Conservation (phyloP, 2,329 filamentous ascomycete species). For the Juglanconis juglandina region DNA sequence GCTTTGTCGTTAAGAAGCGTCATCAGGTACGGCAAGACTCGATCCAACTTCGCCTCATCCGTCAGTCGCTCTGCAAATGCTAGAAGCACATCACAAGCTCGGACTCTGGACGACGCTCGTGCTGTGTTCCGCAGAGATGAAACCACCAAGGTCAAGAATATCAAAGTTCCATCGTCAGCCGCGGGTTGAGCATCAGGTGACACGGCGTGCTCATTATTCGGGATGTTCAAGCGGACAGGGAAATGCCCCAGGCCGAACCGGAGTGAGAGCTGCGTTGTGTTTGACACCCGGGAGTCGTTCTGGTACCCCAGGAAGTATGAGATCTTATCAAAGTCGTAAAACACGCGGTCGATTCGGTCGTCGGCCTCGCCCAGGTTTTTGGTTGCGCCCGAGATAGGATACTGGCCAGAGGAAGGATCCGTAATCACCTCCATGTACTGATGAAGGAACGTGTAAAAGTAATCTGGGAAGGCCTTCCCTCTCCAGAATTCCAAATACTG, state of each 20-base stretch:
- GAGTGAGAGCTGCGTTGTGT: conserved; percentile 35
- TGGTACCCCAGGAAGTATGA: conserved; percentile 85
- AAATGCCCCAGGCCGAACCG: conserved; percentile 62
- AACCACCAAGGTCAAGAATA: conserved; percentile 86
- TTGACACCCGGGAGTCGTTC: conserved; percentile 37
- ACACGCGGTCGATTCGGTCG: conserved; percentile 89
- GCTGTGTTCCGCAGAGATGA: conserved; percentile 87
- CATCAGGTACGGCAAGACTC: conserved; percentile 87
- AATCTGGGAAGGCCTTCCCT: conserved; percentile 86
- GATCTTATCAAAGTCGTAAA: conserved; percentile 95
- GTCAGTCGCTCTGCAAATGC: conserved; percentile 89
- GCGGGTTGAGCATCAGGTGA: conserved; percentile 58
- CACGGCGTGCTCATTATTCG: conserved; percentile 73
- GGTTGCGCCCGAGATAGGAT: conserved; percentile 62
- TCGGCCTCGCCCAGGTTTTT: conserved; percentile 83
- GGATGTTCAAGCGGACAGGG: conserved; percentile 80
- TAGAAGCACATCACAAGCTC: conserved; percentile 85
- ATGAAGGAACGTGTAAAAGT: conserved; percentile 96
- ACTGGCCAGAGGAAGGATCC: conserved; percentile 78
- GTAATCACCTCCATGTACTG: conserved; percentile 97
- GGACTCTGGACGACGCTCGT: conserved; percentile 78
- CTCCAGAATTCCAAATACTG: conserved; percentile 93
- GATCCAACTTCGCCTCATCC: conserved; percentile 92
- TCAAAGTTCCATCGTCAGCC: conserved; percentile 83
- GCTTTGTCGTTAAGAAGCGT: conserved; percentile 76